phyloP scores from a whole-genome alignment of 257 asterid species.

The Rubia yunnanensis region DNA sequence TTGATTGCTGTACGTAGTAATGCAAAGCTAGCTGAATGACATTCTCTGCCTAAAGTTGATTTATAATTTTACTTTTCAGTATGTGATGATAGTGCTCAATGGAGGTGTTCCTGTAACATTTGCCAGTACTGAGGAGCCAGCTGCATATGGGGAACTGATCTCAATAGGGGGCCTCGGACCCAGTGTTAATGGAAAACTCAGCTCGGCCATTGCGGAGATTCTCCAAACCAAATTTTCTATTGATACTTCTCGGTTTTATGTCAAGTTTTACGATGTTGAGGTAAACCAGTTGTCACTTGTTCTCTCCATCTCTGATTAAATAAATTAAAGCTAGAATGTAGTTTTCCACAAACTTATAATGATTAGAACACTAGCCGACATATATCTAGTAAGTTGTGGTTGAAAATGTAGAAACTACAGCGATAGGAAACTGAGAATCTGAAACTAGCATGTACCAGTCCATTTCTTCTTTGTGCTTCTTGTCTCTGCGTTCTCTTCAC shows the following conservation, averaged over 20 bases:
- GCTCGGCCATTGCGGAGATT: conserved; percentile 84
- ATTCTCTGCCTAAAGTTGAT: background rate
- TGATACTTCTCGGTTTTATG: conserved; percentile 54
- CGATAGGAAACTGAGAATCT: background rate
- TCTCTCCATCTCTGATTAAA: background rate
- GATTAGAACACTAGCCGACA: background rate
- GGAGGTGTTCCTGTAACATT: conserved; percentile 79
- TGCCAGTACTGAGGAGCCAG: conserved; percentile 86
- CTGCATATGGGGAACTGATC: conserved; percentile 82
- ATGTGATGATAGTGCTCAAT: conserved; percentile 83
- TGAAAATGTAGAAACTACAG: too few relatives aligned
- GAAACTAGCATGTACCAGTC: background rate
- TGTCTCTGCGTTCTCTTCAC: background rate
- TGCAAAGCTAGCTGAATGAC: background rate
- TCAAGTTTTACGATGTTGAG: conserved; percentile 83
- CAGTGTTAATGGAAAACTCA: conserved; percentile 58
- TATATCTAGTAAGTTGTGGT: background rate
- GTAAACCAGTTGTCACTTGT: conserved; percentile 20
- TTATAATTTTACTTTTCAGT: conserved; percentile 26
- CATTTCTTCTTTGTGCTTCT: background rate
- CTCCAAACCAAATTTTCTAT: conserved; percentile 75
- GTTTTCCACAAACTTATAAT: background rate
- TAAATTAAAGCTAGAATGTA: background rate
- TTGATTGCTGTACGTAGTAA: background rate
- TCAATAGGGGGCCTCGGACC: conserved; percentile 87